Evolutionary conservation across 2,329 filamentous ascomycete genomes (phyloP).

Genomic region (Leptographium lundbergii): DNA sequence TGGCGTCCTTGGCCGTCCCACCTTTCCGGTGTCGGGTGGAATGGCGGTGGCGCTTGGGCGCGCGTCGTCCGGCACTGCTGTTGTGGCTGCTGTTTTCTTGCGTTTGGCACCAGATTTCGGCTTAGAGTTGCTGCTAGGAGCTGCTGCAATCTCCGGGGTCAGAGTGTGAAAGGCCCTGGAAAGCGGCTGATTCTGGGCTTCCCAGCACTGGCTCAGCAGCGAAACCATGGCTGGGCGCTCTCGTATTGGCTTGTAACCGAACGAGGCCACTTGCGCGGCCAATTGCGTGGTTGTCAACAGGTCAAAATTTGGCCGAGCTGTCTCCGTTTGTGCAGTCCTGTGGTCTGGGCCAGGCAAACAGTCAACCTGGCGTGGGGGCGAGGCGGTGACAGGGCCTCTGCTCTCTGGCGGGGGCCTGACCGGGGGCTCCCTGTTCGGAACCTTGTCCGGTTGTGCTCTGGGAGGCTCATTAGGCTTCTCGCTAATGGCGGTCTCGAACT

Average conservation of each 20-base stretch:
- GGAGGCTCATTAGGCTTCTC: background rate
- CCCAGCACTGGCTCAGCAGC: conserved; percentile 58
- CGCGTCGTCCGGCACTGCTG: background rate
- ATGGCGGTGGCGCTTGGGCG: background rate
- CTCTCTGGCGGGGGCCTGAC: background rate
- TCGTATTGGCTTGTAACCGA: conserved; percentile 62
- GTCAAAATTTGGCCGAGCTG: conserved; percentile 41
- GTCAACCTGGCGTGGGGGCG: background rate
- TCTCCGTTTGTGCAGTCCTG: background rate
- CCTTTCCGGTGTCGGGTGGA: too few relatives aligned
- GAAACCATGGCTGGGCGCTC: conserved; percentile 56
- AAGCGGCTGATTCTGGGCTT: background rate
- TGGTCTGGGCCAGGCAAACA: too few relatives aligned
- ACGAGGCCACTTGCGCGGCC: conserved; percentile 46
- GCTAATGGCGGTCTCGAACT: background rate
- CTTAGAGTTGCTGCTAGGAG: background rate
- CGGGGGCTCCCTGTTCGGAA: background rate
- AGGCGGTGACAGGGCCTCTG: background rate
- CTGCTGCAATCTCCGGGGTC: background rate
- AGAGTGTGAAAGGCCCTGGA: conserved; percentile 15
- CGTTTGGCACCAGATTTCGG: conserved; percentile 10
- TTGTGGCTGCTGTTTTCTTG: background rate
- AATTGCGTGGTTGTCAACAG: conserved; percentile 51
- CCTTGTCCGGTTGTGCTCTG: too few relatives aligned
- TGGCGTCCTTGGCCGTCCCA: background rate